phyloP scores from a whole-genome alignment of 2,329 filamentous ascomycete species.

The Trichoderma koningiopsis region DNA sequence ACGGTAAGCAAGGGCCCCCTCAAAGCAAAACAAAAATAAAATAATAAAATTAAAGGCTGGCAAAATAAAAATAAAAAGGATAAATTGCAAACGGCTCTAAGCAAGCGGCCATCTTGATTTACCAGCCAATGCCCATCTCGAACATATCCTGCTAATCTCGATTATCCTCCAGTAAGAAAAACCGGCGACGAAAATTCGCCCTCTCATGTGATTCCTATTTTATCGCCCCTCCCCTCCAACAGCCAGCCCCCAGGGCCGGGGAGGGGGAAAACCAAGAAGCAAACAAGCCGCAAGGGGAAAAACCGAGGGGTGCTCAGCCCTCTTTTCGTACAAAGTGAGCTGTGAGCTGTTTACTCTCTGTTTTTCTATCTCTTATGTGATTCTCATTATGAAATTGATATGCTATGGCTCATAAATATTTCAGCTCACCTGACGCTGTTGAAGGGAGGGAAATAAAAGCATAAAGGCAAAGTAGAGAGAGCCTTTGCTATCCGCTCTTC shows the following conservation, averaged over 20 bases:
- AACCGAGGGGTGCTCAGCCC: neutral
- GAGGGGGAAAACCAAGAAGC: neutral
- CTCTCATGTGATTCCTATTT: constrained; percentile 23
- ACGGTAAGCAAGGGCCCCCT: neutral
- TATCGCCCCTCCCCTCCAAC: neutral
- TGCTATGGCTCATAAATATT: neutral
- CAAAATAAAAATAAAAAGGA: neutral
- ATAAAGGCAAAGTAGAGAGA: neutral
- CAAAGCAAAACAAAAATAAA: neutral
- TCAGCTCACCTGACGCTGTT: constrained; percentile 9
- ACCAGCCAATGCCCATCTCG: constrained; percentile 1
- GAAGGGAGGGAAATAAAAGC: neutral
- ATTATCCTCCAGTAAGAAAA: constrained; percentile 20
- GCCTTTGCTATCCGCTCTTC: constrained; percentile 12
- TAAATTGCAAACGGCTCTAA: neutral
- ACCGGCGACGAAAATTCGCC: constrained; percentile 4
- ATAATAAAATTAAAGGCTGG: neutral
- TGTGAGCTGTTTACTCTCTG: neutral
- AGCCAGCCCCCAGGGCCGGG: neutral
- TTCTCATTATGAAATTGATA: neutral
- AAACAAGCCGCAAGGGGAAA: neutral
- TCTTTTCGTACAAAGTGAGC: neutral
- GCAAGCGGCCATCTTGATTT: neutral
- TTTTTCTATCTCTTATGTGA: neutral
- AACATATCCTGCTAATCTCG: constrained; percentile 1